Evolutionary conservation across 768 basidiomycete genomes (phyloP).

Genomic region (Boletus eberwhitei): DNA sequence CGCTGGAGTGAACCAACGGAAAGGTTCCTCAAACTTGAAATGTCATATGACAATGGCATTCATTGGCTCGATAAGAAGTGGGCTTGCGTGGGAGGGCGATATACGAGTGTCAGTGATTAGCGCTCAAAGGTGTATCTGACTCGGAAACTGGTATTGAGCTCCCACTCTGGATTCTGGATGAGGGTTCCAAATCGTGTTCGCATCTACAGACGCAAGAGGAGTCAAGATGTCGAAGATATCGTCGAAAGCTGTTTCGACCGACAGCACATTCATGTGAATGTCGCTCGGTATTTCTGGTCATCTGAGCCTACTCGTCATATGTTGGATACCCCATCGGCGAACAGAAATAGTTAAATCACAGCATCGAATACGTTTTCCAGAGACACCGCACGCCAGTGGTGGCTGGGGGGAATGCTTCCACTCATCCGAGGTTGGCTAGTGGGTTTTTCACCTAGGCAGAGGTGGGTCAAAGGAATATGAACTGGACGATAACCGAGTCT

Average conservation of each 20-base stretch:
- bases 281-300: constrained; percentile 36
- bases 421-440: constrained; percentile 40
- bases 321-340: background rate
- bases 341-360: constrained; percentile 1
- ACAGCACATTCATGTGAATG: constrained; percentile 27
- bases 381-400: constrained; percentile 53
- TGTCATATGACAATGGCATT: too few relatives aligned
- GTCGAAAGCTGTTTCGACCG: constrained; percentile 12
- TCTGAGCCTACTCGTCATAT: constrained; percentile 20
- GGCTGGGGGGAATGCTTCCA: constrained; percentile 47
- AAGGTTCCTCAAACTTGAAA: too few relatives aligned
- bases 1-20: too few relatives aligned
- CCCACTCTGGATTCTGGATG: too few relatives aligned
- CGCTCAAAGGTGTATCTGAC: too few relatives aligned
- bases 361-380: constrained; percentile 45
- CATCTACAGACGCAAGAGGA: too few relatives aligned
- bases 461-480: constrained; percentile 9
- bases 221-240: too few relatives aligned
- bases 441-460: constrained; percentile 37
- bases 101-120: too few relatives aligned
- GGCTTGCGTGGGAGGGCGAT: too few relatives aligned
- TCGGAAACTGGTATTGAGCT: too few relatives aligned
- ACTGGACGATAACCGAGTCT: constrained; percentile 21
- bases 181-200: too few relatives aligned
- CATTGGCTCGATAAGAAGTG: too few relatives aligned